These are phyloP conservation scores for Clathrospora elynae DNA, from an alignment of 2,329 filamentous ascomycete genomes.

Conservation along the genomic window DNA sequence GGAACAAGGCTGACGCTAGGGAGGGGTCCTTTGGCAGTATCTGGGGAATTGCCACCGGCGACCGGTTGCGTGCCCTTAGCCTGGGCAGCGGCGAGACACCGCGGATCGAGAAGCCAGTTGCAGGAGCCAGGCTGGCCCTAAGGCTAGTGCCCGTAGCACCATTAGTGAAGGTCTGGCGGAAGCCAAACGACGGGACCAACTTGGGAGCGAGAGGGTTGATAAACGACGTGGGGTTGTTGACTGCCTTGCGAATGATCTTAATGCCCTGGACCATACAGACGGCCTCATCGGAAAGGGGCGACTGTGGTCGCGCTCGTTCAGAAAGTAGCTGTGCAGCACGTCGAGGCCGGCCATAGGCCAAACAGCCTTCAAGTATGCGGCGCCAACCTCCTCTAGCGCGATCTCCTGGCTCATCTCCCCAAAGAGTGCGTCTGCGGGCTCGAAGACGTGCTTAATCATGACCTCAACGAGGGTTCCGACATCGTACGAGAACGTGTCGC, in stretches of 20 bases:
- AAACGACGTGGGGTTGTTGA: slow-evolving; percentile 9
- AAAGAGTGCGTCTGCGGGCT: slow-evolving; percentile 5
- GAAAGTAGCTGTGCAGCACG: not conserved
- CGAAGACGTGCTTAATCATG: slow-evolving; percentile 1
- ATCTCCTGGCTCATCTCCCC: slow-evolving; percentile 6
- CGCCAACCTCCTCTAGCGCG: slow-evolving; percentile 8
- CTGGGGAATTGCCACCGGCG: no score
- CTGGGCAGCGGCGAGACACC: no score
- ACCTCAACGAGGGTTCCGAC: not conserved
- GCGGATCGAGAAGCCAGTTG: not conserved
- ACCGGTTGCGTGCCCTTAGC: no score
- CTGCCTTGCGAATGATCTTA: not conserved
- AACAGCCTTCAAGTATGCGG: slow-evolving; percentile 1
- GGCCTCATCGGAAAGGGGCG: not conserved
- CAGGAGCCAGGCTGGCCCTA: not conserved
- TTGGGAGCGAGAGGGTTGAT: slow-evolving; percentile 4
- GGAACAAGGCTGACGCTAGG: no score
- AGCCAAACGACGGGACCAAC: not conserved
- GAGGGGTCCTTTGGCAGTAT: no score
- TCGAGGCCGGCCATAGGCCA: slow-evolving; percentile 9
- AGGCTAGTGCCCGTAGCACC: not conserved
- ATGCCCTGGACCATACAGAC: slow-evolving; percentile 4
- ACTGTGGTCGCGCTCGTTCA: not conserved
- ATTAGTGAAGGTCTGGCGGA: not conserved
- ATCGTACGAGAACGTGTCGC: no score